These are phyloP conservation scores for Anthoceros angustus DNA, from an alignment of 225 moss, liverwort and hornwort species.

Conservation along the genomic window DNA sequence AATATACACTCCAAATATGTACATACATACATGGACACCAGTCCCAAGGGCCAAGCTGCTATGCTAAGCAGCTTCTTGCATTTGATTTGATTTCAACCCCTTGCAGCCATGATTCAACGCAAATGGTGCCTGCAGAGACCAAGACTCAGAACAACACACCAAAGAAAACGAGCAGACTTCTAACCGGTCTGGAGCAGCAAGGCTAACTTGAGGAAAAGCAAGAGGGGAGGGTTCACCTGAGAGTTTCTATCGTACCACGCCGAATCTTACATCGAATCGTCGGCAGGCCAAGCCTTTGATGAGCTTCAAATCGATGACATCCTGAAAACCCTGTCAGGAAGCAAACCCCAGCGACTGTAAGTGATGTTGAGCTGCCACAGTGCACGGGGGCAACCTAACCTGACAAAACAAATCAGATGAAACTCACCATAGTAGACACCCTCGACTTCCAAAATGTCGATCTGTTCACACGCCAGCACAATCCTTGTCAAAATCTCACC, in stretches of 20 bases:
- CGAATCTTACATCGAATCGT: slow-evolving; percentile 88
- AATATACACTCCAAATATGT: no score
- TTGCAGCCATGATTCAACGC: no score
- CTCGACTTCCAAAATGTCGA: slow-evolving; percentile 86
- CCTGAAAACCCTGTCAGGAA: slow-evolving; percentile 66
- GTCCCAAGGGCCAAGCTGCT: no score
- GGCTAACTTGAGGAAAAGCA: background rate
- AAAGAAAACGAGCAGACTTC: no score
- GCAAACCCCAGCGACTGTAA: background rate
- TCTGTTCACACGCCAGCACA: slow-evolving; percentile 23
- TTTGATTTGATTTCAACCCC: no score
- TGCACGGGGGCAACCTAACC: background rate
- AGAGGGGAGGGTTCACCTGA: slow-evolving; percentile 28
- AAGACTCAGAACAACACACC: no score
- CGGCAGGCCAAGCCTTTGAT: slow-evolving; percentile 77
- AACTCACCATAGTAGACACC: slow-evolving; percentile 62
- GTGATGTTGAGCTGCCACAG: background rate
- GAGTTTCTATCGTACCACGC: slow-evolving; percentile 72
- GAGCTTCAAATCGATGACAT: slow-evolving; percentile 86
- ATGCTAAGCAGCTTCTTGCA: no score
- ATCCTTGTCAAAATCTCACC: background rate
- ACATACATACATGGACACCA: no score
- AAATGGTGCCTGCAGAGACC: no score
- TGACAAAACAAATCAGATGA: background rate
- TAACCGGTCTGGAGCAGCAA: background rate